These are phyloP conservation scores for Striga hermonthica DNA, from an alignment of 305 asterid species.

Conservation along the genomic window DNA sequence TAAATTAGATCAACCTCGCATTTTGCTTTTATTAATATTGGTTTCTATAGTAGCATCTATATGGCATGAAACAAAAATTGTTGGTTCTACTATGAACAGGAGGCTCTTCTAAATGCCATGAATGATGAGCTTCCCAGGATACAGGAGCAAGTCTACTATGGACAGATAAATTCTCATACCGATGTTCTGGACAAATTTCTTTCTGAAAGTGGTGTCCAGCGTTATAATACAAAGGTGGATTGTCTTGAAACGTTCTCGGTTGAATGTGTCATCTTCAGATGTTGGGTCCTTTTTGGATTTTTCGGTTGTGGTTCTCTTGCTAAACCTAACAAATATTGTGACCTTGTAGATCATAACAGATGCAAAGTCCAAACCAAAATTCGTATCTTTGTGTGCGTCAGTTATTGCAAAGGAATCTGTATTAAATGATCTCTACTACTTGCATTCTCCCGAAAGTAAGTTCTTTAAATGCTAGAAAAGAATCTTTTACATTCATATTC, in stretches of 20 bases:
- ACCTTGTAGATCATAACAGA: conserved; percentile 75
- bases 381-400: conserved; percentile 67
- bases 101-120: conserved; percentile 87
- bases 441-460: conserved; percentile 91
- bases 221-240: conserved; percentile 88
- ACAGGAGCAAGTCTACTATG: conserved; percentile 98
- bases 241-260: conserved; percentile 25
- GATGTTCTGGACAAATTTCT: conserved; percentile 85
- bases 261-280: conserved; percentile 6
- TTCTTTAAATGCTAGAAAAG: conserved; percentile 32
- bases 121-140: conserved; percentile 93
- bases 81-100: conserved; percentile 57
- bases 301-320: conserved; percentile 29
- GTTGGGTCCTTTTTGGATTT: conserved; percentile 27
- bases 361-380: conserved; percentile 83
- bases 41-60: conserved; percentile 30
- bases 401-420: conserved; percentile 61
- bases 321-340: conserved; percentile 32
- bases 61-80: conserved; percentile 23
- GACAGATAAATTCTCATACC: conserved; percentile 81
- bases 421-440: conserved; percentile 60
- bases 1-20: conserved; percentile 19
- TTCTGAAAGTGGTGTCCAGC: conserved; percentile 84
- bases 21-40: conserved; percentile 22
- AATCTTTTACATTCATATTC: conserved; percentile 12